A percentile compares a stretch with the other conserved stretches of the same genome.
Evolutionary conservation across 1,284 basidiomycete genomes (phyloP).

Genomic region (Mycena citricolor): DNA sequence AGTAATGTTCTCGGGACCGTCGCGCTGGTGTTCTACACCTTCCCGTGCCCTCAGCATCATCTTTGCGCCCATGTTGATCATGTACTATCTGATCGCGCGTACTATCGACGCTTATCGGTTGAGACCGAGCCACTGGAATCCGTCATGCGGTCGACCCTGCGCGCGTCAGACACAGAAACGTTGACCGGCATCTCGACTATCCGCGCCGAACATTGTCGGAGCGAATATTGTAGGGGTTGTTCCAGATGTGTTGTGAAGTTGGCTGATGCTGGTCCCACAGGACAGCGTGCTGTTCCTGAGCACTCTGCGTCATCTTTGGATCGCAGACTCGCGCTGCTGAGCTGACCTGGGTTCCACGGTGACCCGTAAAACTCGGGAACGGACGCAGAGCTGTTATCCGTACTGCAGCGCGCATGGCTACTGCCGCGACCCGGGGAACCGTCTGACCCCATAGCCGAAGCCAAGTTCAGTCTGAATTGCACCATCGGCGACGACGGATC

Average conservation of each 20-base stretch:
- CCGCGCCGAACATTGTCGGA: constrained; percentile 59
- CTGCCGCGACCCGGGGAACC: constrained; percentile 47
- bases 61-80: constrained; percentile 49
- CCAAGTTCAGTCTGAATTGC: constrained; percentile 68
- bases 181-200: constrained; percentile 28
- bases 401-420: constrained; percentile 61
- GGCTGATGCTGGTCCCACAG: constrained; percentile 73
- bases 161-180: constrained; percentile 46
- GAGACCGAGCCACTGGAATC: constrained; percentile 74
- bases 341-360: constrained; percentile 32
- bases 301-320: constrained; percentile 44
- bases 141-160: constrained; percentile 62
- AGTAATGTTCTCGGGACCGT: constrained; percentile 53
- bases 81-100: constrained; percentile 51
- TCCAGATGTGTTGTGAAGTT: constrained; percentile 55
- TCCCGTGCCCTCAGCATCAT: constrained; percentile 61
- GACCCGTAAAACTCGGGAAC: constrained; percentile 58
- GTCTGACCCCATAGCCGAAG: constrained; percentile 47
- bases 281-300: constrained; percentile 66
- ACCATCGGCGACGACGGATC: constrained; percentile 65
- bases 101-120: constrained; percentile 57
- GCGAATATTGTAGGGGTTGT: constrained; percentile 57
- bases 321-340: neutral
- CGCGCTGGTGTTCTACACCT: constrained; percentile 61
- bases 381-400: constrained; percentile 47